Conservation (phyloP, 129 eudicot genomes). For the Flaveria robusta region DNA sequence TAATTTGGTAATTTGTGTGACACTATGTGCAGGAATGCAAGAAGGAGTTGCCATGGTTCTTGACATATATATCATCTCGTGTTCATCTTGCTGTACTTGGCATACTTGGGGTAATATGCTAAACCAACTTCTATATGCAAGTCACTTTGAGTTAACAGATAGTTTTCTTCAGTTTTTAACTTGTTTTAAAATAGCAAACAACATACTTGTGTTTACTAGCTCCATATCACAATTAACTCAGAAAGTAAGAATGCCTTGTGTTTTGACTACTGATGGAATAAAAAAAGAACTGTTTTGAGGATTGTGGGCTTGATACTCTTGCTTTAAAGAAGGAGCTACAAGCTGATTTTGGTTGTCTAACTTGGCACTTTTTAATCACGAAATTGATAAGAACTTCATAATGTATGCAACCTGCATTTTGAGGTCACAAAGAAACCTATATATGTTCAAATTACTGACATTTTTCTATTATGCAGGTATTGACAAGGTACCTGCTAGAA, state of each 20-base stretch:
- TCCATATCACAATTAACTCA: not conserved
- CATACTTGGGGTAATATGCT: slow-evolving; percentile 70
- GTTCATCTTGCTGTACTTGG: slow-evolving; percentile 77
- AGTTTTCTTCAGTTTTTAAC: not conserved
- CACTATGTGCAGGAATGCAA: slow-evolving; percentile 43
- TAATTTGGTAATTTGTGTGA: slow-evolving; percentile 10
- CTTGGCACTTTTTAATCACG: not conserved
- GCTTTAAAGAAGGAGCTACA: not conserved
- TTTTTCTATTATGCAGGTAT: slow-evolving; percentile 50
- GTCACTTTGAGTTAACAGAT: not conserved
- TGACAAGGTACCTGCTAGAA: slow-evolving; percentile 70
- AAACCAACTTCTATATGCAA: not conserved
- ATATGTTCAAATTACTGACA: slow-evolving; percentile 6
- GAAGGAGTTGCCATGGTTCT: slow-evolving; percentile 46
- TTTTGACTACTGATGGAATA: not conserved
- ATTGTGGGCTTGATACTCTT: not conserved
- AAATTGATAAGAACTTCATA: not conserved
- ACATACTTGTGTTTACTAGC: too few species aligned
- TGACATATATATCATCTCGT: slow-evolving; percentile 60
- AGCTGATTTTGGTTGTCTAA: not conserved
- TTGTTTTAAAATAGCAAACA: not conserved
- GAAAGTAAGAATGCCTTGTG: not conserved
- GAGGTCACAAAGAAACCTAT: not conserved
- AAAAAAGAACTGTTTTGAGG: not conserved
- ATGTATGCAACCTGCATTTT: not conserved